phyloP scores from a whole-genome alignment of 2,329 filamentous ascomycete species.

The Epichloe scottii region DNA sequence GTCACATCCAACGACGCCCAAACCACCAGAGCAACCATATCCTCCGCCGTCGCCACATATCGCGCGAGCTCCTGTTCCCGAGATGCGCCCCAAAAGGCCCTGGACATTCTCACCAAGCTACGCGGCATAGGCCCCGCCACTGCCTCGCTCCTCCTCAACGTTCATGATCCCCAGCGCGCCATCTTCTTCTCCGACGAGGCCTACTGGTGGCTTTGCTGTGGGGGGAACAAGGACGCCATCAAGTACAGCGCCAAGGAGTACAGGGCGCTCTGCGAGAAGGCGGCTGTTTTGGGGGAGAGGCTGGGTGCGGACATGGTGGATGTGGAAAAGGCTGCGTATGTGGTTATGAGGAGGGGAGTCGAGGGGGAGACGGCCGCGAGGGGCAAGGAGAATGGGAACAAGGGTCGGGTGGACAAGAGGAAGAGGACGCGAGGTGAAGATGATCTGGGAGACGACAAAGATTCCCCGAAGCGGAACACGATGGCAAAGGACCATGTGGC shows the following conservation, averaged over 20 bases:
- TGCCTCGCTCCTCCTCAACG: conserved; percentile 59
- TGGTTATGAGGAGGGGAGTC: conserved; percentile 37
- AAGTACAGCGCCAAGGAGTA: conserved; percentile 65
- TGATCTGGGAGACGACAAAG: not conserved
- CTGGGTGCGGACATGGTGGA: conserved; percentile 46
- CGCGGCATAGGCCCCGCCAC: conserved; percentile 70
- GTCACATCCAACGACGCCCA: conserved; percentile 47
- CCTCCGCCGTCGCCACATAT: conserved; percentile 37
- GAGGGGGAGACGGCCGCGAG: not conserved
- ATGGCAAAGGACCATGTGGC: not conserved
- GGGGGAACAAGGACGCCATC: conserved; percentile 37
- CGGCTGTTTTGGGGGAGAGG: conserved; percentile 30
- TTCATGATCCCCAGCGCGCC: conserved; percentile 43
- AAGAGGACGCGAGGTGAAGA: not conserved
- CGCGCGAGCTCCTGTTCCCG: conserved; percentile 25
- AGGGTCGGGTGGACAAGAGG: not conserved
- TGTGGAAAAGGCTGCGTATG: conserved; percentile 59
- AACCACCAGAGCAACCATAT: conserved; percentile 34
- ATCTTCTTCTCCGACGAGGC: conserved; percentile 75
- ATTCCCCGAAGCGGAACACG: not conserved
- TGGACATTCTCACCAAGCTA: conserved; percentile 46
- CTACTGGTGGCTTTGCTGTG: conserved; percentile 55
- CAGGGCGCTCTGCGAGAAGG: conserved; percentile 33
- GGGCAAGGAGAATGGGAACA: not conserved
- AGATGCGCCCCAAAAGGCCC: conserved; percentile 26